Evolutionary conservation across 2,329 filamentous ascomycete genomes (phyloP).

Genomic region (Dryadomyces sulphureus): DNA sequence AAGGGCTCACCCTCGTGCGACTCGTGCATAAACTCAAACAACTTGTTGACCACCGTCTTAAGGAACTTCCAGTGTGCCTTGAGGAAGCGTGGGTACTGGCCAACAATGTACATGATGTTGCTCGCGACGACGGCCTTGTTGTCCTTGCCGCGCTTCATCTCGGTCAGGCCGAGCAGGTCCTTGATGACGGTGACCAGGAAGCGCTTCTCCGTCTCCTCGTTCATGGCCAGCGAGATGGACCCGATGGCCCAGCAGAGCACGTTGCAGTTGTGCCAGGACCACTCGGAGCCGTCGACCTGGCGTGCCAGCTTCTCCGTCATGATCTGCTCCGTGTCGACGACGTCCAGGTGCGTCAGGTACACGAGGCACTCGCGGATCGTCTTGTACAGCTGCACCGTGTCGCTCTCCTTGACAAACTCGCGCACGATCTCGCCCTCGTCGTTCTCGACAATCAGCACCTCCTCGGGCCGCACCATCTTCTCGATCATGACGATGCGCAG

Average conservation of each 20-base stretch:
- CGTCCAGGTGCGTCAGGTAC: constrained; percentile 92
- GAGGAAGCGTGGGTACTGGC: constrained; percentile 92
- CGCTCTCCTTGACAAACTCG: constrained; percentile 98
- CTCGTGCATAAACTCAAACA: constrained; percentile 99
- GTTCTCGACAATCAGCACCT: constrained; percentile 98
- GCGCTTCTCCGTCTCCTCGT: constrained; percentile 96
- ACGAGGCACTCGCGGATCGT: constrained; percentile 94
- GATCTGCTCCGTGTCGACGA: constrained; percentile 93
- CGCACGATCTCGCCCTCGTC: constrained; percentile 98
- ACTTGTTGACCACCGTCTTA: constrained; percentile 98
- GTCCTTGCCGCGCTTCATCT: constrained; percentile 99
- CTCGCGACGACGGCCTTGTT: constrained; percentile 98
- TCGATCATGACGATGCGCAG: constrained; percentile 97
- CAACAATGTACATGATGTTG: constrained; percentile 99
- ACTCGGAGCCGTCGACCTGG: constrained; percentile 89
- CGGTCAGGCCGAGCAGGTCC: constrained; percentile 86
- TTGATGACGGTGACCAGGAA: constrained; percentile 99
- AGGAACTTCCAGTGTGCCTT: constrained; percentile 99
- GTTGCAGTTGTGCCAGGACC: constrained; percentile 99
- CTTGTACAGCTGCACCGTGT: constrained; percentile 98
- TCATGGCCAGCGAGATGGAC: constrained; percentile 97
- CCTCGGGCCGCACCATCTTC: constrained; percentile 97
- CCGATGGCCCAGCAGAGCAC: constrained; percentile 99
- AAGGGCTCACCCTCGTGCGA: constrained; percentile 71
- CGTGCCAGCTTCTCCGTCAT: constrained; percentile 97